Conservation (phyloP, 106 monocot genomes). For the Apostasia ramifera region DNA sequence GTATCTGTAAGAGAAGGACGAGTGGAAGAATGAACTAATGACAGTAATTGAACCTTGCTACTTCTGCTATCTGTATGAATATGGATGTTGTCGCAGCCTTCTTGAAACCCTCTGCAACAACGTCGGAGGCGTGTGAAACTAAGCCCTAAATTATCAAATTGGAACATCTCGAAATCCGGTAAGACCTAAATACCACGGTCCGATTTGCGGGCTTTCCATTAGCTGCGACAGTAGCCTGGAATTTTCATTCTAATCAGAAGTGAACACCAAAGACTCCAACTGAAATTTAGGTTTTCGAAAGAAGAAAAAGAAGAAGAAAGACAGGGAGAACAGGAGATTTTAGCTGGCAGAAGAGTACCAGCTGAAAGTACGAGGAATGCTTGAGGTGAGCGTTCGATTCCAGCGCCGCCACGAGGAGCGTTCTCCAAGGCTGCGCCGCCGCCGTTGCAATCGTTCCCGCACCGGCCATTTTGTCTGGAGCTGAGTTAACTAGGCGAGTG, state of each 20-base stretch:
- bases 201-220: constrained; percentile 71
- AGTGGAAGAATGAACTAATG: neutral
- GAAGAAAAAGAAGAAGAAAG: constrained; percentile 1
- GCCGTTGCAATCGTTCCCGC: neutral
- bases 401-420: constrained; percentile 56
- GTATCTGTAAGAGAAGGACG: neutral
- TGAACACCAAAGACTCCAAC: neutral
- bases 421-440: constrained; percentile 41
- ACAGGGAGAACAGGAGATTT: neutral
- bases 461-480: neutral
- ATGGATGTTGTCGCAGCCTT: constrained; percentile 53
- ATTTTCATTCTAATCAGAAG: neutral
- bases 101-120: constrained; percentile 57
- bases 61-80: constrained; percentile 73
- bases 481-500: too few species aligned
- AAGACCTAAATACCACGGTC: constrained; percentile 89
- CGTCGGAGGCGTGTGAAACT: neutral
- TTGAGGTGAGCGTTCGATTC: constrained; percentile 71
- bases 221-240: constrained; percentile 58
- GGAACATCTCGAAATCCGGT: neutral
- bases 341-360: constrained; percentile 27
- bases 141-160: neutral
- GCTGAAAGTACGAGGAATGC: constrained; percentile 73
- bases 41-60: constrained; percentile 34
- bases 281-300: neutral